phyloP scores from a whole-genome alignment of 164 flowering plant genomes.

The Stephania yunnanensis region DNA sequence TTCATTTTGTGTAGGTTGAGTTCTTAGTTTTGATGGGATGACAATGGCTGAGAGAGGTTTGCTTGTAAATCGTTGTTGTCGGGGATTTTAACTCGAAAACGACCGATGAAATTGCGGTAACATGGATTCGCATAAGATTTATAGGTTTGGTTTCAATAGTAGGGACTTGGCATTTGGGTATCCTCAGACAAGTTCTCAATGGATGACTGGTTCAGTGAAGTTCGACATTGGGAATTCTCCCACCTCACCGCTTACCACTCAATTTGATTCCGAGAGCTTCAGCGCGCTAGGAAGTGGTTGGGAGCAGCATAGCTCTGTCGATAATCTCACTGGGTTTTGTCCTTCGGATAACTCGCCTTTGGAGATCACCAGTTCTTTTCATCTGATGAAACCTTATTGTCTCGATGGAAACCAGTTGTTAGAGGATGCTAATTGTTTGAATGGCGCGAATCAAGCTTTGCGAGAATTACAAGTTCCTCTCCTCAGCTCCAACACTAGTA shows the following conservation, averaged over 20 bases:
- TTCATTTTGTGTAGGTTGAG: background rate
- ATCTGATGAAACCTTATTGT: background rate
- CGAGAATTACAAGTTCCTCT: conserved; percentile 53
- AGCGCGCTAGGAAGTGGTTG: conserved; percentile 38
- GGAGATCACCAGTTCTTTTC: conserved; percentile 33
- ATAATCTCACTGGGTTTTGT: conserved; percentile 36
- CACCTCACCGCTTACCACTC: conserved; percentile 47
- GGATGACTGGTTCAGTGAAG: conserved; percentile 35
- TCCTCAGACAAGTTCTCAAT: conserved; percentile 30
- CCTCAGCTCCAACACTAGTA: conserved; percentile 45
- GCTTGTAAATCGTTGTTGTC: background rate
- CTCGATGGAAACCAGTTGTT: conserved; percentile 18
- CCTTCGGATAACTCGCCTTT: conserved; percentile 49
- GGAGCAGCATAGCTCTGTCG: conserved; percentile 52
- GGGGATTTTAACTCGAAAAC: background rate
- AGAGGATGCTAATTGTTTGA: background rate
- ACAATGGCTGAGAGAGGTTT: background rate
- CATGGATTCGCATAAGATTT: conserved; percentile 46
- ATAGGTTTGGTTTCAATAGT: conserved; percentile 30
- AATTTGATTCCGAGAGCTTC: conserved; percentile 39
- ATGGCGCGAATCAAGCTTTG: conserved; percentile 25
- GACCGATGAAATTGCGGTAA: background rate
- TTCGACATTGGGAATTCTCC: conserved; percentile 45
- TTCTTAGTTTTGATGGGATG: background rate
- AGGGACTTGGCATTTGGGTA: conserved; percentile 26